Conservation (phyloP, 148 eudicot species). For the Gaultheria prostrata region DNA sequence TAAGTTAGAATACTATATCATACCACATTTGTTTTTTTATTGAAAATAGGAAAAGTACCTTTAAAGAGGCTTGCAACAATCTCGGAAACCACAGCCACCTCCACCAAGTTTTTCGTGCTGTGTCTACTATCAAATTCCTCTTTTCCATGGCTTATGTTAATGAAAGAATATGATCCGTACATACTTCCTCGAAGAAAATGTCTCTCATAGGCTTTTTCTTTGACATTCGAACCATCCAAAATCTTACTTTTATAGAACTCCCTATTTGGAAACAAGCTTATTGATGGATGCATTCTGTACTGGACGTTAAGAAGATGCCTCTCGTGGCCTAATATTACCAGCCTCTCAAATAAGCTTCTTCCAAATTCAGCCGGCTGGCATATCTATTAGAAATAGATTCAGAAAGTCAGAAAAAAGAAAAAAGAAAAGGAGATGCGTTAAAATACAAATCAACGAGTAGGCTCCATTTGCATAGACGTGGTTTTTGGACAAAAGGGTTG, state of each 20-base stretch:
- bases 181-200: too few relatives aligned
- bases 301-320: constrained; percentile 52
- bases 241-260: constrained; percentile 22
- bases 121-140: too few relatives aligned
- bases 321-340: constrained; percentile 33
- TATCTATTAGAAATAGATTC: constrained; percentile 18
- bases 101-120: too few relatives aligned
- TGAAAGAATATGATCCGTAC: too few relatives aligned
- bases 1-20: constrained; percentile 15
- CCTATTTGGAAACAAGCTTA: constrained; percentile 41
- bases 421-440: background rate
- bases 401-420: background rate
- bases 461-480: too few relatives aligned
- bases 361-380: constrained; percentile 46
- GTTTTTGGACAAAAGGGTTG: too few relatives aligned
- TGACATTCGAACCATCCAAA: too few relatives aligned
- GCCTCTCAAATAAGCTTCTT: constrained; percentile 56
- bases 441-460: too few relatives aligned
- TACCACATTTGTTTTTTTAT: background rate
- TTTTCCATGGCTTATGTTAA: too few relatives aligned
- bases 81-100: constrained; percentile 15
- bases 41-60: constrained; percentile 18
- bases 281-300: constrained; percentile 17
- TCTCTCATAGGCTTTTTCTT: too few relatives aligned
- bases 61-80: constrained; percentile 40